Base-by-base conservation (phyloP, 139 green algal genomes). In the Ettlia oleoabundans region DNA sequence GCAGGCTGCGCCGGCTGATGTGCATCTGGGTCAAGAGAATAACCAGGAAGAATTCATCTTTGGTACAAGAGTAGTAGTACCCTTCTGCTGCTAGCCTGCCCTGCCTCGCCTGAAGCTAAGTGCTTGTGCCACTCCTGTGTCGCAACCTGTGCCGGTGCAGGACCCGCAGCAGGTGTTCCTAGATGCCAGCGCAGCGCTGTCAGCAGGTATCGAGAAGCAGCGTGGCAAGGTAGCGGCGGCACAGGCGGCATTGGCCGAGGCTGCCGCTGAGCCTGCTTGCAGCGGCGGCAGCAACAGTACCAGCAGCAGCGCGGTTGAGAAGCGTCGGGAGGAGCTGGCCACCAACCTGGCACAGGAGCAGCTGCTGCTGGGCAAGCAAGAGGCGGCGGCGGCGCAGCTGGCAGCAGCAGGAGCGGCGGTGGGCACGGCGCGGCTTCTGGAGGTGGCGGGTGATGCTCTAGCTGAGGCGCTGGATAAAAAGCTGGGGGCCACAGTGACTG, bases 401-500 rank as follows among this genome's bases (percentile, higher is more conserved):
- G 81, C 86, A 24, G 69, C 55, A 28, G 69, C 85, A 63, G 77
- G 58, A 79, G 30, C 42, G 38, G 52, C 68, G 24, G 51, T 83
- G 21, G 82, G 62, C 9, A 58, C n/a, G 4, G 63, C 21, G 21
- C n/a, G 26, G 24, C 53, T 96, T 63, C 61, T 98, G 52, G 61
- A 52, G 2, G 64, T 92, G 41, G 87, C 70, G 26, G 87, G 87
- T 0, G 96, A 99, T 78, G 91, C 88, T 35, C 62, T 99, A 58
- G 92, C 93, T 6, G 92, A 93, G 71, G 37, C 61, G 55, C 88
- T 99, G 80, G 97, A 99, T 76, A 77, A 69, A 38, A 68, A 90
- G 81, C 76, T 88, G 30, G 94, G 92, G 8, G 77, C 79, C 7
- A 84, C 52, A 2, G 91, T 98, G 2, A 95, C 90, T 19, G 95